A percentile compares a stretch with the other conserved stretches of the same genome.
Evolutionary conservation across 2,329 filamentous ascomycete genomes (phyloP).

Genomic region (Didymella pinodella): DNA sequence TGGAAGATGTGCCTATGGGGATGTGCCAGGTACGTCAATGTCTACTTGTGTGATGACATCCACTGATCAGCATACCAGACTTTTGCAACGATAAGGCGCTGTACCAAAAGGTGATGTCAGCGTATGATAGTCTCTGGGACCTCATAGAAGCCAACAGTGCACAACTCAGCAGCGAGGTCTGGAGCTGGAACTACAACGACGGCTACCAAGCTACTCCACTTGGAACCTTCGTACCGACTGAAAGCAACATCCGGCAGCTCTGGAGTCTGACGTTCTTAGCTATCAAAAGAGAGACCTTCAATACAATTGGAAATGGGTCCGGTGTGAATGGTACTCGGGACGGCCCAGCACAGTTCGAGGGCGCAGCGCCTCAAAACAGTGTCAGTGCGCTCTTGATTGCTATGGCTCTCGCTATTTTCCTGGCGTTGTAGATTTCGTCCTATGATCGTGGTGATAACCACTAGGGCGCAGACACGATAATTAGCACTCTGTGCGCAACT

Average conservation of each 20-base stretch:
- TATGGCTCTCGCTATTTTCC: background rate
- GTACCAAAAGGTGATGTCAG: slow-evolving; percentile 54
- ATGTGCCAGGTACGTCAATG: background rate
- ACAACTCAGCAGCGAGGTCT: slow-evolving; percentile 66
- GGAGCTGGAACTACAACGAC: slow-evolving; percentile 66
- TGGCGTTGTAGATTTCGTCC: background rate
- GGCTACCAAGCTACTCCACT: slow-evolving; percentile 61
- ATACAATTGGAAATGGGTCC: background rate
- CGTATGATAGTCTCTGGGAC: slow-evolving; percentile 69
- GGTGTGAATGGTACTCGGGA: background rate
- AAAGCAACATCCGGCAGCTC: slow-evolving; percentile 64
- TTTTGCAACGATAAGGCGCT: slow-evolving; percentile 61
- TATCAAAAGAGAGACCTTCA: slow-evolving; percentile 54
- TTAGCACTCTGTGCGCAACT: no score
- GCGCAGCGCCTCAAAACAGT: background rate
- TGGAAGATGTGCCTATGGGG: slow-evolving; percentile 55
- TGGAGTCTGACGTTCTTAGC: slow-evolving; percentile 68
- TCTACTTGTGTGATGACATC: background rate
- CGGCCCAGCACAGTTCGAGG: background rate
- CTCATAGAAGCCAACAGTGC: slow-evolving; percentile 63
- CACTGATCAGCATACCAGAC: slow-evolving; percentile 38
- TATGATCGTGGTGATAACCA: background rate
- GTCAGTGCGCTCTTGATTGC: background rate
- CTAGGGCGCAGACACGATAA: background rate
- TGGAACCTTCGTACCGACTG: slow-evolving; percentile 59